Base-by-base conservation (phyloP, 2,329 filamentous ascomycete species). In the Stemphylium beticola region DNA sequence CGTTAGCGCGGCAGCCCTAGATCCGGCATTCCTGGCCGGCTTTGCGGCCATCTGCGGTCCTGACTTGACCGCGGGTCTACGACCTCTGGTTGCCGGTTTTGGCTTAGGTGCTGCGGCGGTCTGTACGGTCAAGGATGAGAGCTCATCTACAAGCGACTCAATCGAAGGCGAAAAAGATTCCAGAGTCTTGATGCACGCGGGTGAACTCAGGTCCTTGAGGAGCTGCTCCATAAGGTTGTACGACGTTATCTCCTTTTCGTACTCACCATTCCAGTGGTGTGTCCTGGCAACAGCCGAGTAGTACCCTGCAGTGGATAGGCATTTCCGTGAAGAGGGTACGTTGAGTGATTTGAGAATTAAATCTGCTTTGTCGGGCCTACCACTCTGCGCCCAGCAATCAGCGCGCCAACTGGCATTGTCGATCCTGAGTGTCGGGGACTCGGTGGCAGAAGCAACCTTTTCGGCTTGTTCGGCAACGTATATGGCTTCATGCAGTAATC, bases 401-500 rank as follows among this genome's bases (percentile, higher is more conserved):
- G 61, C 82, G 66, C 43, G 78, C 76, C 64, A 79, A 74, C 68
- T 72, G 36, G 68, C 55, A 40, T 79, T 80, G 34, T 80, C 76
- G 17, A 79, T 74, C 24, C 79, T 71, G 1, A 82, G 76, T 11
- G 87, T 81, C 32, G 83, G 80, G 0, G 89, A 87, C 42, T 83
- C 80, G 8, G 90, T 84, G n/a, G 83, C 85, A 54, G 83, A 82
- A 18, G 91, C 91, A 55, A 96, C 84, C 66, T 89, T 91, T 49
- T 89, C 81, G 0, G 92, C 92, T 65, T 95, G 90, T 63, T 97
- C 89, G 1, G 89, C 88, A 64, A 96, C 96, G 71, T 93, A 95
- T 0, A 93, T 78, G 2, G 93, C 93, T 72, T 98, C 93, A 56
- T 91, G 87, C 60, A 92, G 91, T 76, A 96, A 84, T 24, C 95